Evolutionary conservation across 345 rosid species (phyloP).

Genomic region (Rubroshorea leprosula): DNA sequence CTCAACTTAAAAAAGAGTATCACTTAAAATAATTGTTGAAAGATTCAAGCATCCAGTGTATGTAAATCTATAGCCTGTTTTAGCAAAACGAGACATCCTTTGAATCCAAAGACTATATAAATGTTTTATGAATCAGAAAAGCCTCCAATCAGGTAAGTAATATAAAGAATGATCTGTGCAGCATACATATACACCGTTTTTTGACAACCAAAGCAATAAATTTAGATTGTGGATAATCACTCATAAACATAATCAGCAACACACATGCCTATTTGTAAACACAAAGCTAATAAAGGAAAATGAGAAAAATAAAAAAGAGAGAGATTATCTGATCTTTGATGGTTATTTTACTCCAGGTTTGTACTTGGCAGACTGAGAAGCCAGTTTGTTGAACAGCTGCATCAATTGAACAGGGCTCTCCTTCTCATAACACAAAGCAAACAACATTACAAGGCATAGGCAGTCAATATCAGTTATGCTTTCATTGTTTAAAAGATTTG

Average conservation of each 20-base stretch:
- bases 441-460: slow-evolving; percentile 80
- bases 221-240: not conserved
- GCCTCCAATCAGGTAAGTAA: slow-evolving; percentile 5
- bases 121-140: not conserved
- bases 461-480: slow-evolving; percentile 79
- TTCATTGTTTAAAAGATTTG: slow-evolving; percentile 77
- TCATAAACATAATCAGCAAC: slow-evolving; percentile 6
- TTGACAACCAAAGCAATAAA: not conserved
- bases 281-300: not conserved
- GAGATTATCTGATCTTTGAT: not conserved
- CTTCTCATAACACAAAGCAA: slow-evolving; percentile 96
- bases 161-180: not conserved
- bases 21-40: slow-evolving; percentile 3
- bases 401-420: slow-evolving; percentile 94
- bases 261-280: not conserved
- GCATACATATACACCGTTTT: not conserved
- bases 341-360: slow-evolving; percentile 74
- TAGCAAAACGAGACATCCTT: not conserved
- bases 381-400: slow-evolving; percentile 94
- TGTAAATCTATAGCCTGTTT: not conserved
- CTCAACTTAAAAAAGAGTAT: slow-evolving; percentile 1
- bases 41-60: slow-evolving; percentile 6
- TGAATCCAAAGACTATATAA: not conserved
- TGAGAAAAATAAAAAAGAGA: slow-evolving; percentile 8
- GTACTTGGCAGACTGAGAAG: slow-evolving; percentile 85